These are phyloP conservation scores for Rickenella mellea DNA, from an alignment of 768 basidiomycete genomes.

Conservation along the genomic window DNA sequence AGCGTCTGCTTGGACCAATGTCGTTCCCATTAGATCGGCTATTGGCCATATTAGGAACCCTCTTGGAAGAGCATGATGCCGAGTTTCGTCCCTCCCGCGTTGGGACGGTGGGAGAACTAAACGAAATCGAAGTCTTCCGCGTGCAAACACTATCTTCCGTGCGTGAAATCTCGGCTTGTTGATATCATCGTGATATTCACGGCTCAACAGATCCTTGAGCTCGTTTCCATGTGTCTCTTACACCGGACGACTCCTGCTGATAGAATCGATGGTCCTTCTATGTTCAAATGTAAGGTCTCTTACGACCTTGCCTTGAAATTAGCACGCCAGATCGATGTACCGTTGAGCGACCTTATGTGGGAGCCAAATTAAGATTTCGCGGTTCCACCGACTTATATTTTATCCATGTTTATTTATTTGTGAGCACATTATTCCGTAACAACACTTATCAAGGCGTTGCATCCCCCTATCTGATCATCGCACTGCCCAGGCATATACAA, in stretches of 20 bases:
- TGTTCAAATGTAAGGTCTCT: constrained; percentile 66
- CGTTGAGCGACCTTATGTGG: constrained; percentile 61
- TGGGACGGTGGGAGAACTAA: constrained; percentile 55
- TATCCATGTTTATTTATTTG: too few relatives aligned
- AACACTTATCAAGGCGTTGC: too few relatives aligned
- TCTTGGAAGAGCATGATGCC: constrained; percentile 64
- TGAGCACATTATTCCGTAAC: too few relatives aligned
- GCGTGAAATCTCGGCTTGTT: constrained; percentile 16
- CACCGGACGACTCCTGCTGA: constrained; percentile 54
- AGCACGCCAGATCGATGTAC: constrained; percentile 50
- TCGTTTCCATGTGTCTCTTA: constrained; percentile 56
- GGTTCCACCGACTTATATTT: not conserved
- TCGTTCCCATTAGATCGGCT: constrained; percentile 75
- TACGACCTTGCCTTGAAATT: constrained; percentile 45
- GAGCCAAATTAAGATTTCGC: constrained; percentile 22
- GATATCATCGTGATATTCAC: not conserved
- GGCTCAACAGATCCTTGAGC: constrained; percentile 49
- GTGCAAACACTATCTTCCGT: constrained; percentile 54
- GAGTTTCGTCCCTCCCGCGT: constrained; percentile 40
- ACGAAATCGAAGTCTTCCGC: constrained; percentile 62
- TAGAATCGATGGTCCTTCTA: constrained; percentile 57
- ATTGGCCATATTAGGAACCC: constrained; percentile 66
- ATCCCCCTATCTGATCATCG: too few relatives aligned
- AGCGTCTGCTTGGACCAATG: constrained; percentile 70
- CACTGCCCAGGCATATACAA: too few relatives aligned